Evolutionary conservation across 2,329 filamentous ascomycete species (phyloP).

Genomic region (Ceratocystis cubensis): DNA sequence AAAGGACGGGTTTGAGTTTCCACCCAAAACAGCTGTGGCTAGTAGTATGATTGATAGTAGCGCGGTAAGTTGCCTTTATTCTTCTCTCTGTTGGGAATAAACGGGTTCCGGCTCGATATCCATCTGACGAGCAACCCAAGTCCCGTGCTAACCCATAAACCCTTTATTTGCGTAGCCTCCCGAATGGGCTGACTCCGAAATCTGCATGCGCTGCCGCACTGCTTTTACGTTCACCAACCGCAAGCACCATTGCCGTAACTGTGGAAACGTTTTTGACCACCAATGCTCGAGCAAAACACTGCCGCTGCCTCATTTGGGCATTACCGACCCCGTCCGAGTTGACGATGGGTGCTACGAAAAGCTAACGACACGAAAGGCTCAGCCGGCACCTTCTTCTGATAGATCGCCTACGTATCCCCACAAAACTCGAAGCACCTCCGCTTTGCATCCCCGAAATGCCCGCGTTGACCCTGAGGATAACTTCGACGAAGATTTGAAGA

Average conservation of each 20-base stretch:
- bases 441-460: constrained; percentile 82
- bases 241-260: constrained; percentile 97
- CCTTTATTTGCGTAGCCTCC: constrained; percentile 50
- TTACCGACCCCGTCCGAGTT: constrained; percentile 79
- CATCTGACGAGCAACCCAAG: too few relatives aligned
- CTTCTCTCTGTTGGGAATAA: neutral
- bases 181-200: constrained; percentile 95
- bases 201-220: constrained; percentile 95
- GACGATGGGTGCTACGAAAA: constrained; percentile 93
- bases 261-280: constrained; percentile 92
- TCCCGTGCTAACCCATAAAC: neutral
- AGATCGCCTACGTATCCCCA: constrained; percentile 39
- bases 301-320: constrained; percentile 82
- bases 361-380: constrained; percentile 55
- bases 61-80: constrained; percentile 49
- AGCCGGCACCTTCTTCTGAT: constrained; percentile 35
- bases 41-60: constrained; percentile 97
- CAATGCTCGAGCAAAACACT: constrained; percentile 84
- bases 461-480: constrained; percentile 61
- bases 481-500: constrained; percentile 90
- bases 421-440: constrained; percentile 52
- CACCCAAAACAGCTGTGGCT: constrained; percentile 72
- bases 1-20: constrained; percentile 66
- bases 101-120: neutral
- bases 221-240: constrained; percentile 95